A percentile compares a stretch with the other conserved stretches of the same genome.
Conservation (phyloP, 225 moss, liverwort and hornwort species). For the Anthoceros angustus region DNA sequence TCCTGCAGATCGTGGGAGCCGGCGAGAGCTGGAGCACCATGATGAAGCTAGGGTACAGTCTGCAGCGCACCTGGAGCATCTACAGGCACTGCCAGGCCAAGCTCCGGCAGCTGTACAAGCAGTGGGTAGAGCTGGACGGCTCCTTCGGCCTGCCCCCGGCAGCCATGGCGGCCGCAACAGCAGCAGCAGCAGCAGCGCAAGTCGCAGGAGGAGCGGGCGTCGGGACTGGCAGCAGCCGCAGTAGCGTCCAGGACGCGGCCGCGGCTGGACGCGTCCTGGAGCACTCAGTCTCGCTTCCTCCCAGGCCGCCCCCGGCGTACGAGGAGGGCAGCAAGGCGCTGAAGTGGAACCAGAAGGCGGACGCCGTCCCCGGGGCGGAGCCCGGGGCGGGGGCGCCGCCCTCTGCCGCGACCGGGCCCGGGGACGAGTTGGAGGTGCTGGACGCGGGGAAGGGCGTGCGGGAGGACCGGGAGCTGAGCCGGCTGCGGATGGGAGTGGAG, state of each 20-base stretch:
- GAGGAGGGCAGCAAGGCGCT: background rate
- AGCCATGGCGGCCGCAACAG: background rate
- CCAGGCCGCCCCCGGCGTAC: background rate
- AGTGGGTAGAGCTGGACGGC: conserved; percentile 74
- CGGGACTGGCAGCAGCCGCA: background rate
- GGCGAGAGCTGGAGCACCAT: conserved; percentile 79
- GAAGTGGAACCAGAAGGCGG: conserved; percentile 2
- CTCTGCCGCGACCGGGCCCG: conserved; percentile 53
- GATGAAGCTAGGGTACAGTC: conserved; percentile 74
- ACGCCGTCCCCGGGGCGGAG: background rate
- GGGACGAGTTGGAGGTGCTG: conserved; percentile 47
- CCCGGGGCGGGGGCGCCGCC: too few species aligned
- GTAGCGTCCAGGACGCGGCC: conserved; percentile 22
- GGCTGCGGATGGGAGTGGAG: conserved; percentile 60
- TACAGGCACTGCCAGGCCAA: conserved; percentile 77
- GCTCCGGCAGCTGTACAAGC: conserved; percentile 51
- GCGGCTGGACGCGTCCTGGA: conserved; percentile 10
- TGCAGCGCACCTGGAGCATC: conserved; percentile 66
- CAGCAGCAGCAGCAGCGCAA: background rate
- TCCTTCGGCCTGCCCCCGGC: conserved; percentile 18
- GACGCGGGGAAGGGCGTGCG: conserved; percentile 31
- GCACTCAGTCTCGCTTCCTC: background rate
- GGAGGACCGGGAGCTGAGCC: conserved; percentile 84
- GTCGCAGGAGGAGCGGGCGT: conserved; percentile 12
- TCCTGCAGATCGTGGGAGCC: conserved; percentile 46